Evolutionary conservation across 1,284 basidiomycete genomes (phyloP).

Genomic region (Sporisorium iseilematis-ciliati): DNA sequence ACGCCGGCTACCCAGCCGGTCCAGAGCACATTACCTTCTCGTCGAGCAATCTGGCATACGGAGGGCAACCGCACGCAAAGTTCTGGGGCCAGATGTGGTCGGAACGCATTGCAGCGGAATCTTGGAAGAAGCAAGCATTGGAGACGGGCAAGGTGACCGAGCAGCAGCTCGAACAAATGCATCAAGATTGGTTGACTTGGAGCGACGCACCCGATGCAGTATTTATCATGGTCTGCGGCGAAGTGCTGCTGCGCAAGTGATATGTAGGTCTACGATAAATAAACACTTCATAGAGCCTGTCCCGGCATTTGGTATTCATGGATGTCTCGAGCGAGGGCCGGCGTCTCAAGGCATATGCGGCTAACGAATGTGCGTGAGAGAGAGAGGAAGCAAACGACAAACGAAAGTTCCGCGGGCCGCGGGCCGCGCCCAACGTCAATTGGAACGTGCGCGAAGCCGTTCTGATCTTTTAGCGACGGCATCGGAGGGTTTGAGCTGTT

Average conservation of each 20-base stretch:
- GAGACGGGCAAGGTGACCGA: constrained; percentile 17
- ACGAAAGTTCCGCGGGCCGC: neutral
- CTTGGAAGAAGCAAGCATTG: constrained; percentile 32
- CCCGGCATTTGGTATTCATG: neutral
- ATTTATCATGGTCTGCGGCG: constrained; percentile 36
- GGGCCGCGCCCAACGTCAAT: neutral
- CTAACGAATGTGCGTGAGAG: neutral
- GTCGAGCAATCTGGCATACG: constrained; percentile 34
- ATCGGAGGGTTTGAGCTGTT: neutral
- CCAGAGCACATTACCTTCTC: constrained; percentile 28
- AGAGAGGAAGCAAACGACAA: neutral
- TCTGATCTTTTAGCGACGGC: neutral
- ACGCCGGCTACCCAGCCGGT: constrained; percentile 25
- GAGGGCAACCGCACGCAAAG: constrained; percentile 23
- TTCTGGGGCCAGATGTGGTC: constrained; percentile 49
- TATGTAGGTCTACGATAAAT: neutral
- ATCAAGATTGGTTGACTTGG: constrained; percentile 26
- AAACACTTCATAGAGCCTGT: neutral
- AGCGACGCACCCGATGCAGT: constrained; percentile 24
- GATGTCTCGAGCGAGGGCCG: neutral
- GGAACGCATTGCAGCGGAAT: constrained; percentile 16
- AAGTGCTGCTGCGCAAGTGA: constrained; percentile 33
- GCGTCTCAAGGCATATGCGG: too few relatives aligned
- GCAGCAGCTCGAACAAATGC: constrained; percentile 22
- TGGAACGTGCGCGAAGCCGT: neutral